Conservation (phyloP, 2,329 filamentous ascomycete species). For the Cercospora canescens region DNA sequence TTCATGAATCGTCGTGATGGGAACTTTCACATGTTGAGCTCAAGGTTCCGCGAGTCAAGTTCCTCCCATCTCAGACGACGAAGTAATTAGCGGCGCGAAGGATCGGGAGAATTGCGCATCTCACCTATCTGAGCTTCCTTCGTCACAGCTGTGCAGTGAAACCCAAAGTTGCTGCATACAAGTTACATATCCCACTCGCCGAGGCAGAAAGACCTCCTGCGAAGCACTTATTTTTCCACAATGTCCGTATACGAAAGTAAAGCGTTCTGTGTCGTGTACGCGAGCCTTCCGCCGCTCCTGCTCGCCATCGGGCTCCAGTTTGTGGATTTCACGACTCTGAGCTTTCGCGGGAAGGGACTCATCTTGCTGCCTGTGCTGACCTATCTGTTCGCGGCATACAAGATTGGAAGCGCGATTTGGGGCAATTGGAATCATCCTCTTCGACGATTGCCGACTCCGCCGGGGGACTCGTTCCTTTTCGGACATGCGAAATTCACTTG, state of each 20-base stretch:
- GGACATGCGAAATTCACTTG: slow-evolving; percentile 41
- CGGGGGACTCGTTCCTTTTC: slow-evolving; percentile 33
- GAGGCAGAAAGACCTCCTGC: background rate
- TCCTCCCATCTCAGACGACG: background rate
- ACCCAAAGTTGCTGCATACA: too few species aligned
- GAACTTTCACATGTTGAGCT: too few species aligned
- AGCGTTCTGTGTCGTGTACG: background rate
- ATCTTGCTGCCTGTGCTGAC: background rate
- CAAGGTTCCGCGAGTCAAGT: background rate
- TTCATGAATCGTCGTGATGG: too few species aligned
- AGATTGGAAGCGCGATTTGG: background rate
- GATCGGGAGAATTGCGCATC: background rate
- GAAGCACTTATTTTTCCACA: too few species aligned
- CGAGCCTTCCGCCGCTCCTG: background rate
- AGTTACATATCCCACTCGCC: background rate
- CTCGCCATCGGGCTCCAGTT: background rate
- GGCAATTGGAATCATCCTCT: background rate
- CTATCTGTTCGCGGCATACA: background rate
- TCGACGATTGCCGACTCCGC: background rate
- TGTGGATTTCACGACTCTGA: background rate
- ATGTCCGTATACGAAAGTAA: slow-evolving; percentile 8
- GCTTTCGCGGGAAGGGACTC: background rate
- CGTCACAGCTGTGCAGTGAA: background rate
- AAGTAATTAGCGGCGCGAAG: background rate
- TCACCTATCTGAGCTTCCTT: background rate